Base-by-base conservation (phyloP, 106 monocot genomes). In the Xerophyta viscosa region DNA sequence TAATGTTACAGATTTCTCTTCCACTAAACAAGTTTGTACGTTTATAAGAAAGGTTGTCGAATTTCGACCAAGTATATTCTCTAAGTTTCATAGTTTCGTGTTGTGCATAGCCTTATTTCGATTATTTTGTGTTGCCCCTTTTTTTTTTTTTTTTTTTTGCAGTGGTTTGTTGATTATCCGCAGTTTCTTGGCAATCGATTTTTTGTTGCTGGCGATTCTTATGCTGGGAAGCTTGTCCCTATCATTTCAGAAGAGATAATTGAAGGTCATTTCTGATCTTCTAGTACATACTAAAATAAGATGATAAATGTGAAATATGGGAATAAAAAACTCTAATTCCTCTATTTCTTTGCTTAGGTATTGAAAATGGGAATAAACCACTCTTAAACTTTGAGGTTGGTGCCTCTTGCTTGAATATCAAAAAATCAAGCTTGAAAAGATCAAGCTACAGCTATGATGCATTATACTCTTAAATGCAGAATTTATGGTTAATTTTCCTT, bases 91-190 rank as follows among this genome's bases (percentile, higher is more conserved):
- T 21, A 11, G 15, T 12, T 2, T 39, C 13, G 3, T 39, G 6
- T 39, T 39, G 15, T 39, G 6, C 39, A 39, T 3, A 11, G 27
- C 6, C 13, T n/a, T 20, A 19, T 1, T 26, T 45, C 6, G 8
- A 19, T 18, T 18, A 8, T 46, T 2, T 19, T 20, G 7, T 1
- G 13, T 57, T 12, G 20, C 17, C 39, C n/a, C n/a, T n/a, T n/a
- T n/a, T n/a, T n/a, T n/a, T n/a, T n/a, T n/a, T n/a, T n/a, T n/a
- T n/a, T n/a, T 39, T n/a, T 11, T 7, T 6, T 37, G 8, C 50
- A 84, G 83, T 84, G 83, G 83, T 67, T 84, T 43, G n/a, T 14
- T 15, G 78, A 78, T 24, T 74, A 84, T 27, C 67, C 70, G 1
- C 31, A 63, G 13, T 79, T 62, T 50, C 22, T 75, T 13, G 37